Evolutionary conservation across 768 basidiomycete species (phyloP), one percentile per base, ranked within the genome.

Genomic region (Mycena indigotica): DNA sequence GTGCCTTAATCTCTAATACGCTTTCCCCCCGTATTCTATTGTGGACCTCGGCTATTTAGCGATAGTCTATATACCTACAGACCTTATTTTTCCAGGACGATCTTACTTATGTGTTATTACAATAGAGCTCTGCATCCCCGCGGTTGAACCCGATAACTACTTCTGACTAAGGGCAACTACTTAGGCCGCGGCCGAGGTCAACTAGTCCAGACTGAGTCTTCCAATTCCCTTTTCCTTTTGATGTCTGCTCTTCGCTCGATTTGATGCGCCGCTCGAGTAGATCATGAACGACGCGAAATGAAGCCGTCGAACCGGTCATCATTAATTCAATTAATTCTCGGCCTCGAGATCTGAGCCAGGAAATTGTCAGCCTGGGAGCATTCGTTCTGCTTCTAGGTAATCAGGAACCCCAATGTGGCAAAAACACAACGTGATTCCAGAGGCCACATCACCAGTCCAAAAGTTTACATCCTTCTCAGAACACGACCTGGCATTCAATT

Each of bases 1-100:
- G 63, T 66, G 62, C 69, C 72, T 72, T 76, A 74, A 69, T 72
- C 56, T 70, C 69, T 75, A 75, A 76, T 75, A 66, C 65, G 62
- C 41, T 21, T 23, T 19, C 60, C 57, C 56, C 30, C 39, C 29
- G 29, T 55, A 66, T 64, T 55, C 28, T 59, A 66, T 58, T 62
- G 55, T 60, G 44, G 49, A 52, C 53, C 45, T 38, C 41, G n/a
- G 44, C 32, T 50, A 25, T 41, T 30, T 28, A 24, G 17, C 25
- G 44, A 38, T 39, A 52, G 55, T 55, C 50, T 54, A 62, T 40
- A 55, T 52, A 63, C 53, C 35, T 57, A 62, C 57, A 51, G 4
- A 62, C 48, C 44, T 52, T 48, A 39, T 48, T 44, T 8, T 44
- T 8, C 41, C 6, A 8, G 5, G 12, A 28, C 16, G 41, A 48